A percentile compares a stretch with the other conserved stretches of the same genome.
Evolutionary conservation across 2,329 filamentous ascomycete genomes (phyloP).

Genomic region (Epichloe uncinata): DNA sequence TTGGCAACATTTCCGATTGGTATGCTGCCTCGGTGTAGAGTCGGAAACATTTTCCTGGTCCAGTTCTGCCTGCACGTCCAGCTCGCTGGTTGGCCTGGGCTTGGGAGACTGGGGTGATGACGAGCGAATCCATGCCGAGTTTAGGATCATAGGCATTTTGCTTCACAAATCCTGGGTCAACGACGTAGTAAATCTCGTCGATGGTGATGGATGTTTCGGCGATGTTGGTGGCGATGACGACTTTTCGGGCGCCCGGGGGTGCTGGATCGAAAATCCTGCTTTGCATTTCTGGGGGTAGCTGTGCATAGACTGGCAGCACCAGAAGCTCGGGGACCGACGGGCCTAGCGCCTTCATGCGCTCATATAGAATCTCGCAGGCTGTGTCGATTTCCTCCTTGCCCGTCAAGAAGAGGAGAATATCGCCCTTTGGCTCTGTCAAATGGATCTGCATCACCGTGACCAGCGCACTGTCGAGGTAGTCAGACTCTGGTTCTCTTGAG

Average conservation of each 20-base stretch:
- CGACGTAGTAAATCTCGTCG: constrained; percentile 92
- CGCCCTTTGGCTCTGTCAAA: constrained; percentile 77
- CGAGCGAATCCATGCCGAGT: constrained; percentile 90
- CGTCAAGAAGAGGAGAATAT: constrained; percentile 93
- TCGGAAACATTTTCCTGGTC: constrained; percentile 90
- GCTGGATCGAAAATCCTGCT: constrained; percentile 90
- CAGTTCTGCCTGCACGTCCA: constrained; percentile 84
- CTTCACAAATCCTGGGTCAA: constrained; percentile 96
- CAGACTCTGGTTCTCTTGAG: constrained; percentile 84
- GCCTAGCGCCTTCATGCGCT: constrained; percentile 91
- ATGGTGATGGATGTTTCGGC: constrained; percentile 97
- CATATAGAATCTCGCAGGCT: constrained; percentile 78
- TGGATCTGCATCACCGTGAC: constrained; percentile 98
- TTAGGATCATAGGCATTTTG: constrained; percentile 96
- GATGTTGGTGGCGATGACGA: constrained; percentile 97
- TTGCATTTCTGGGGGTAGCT: constrained; percentile 85
- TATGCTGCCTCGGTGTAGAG: constrained; percentile 92
- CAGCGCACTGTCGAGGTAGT: constrained; percentile 89
- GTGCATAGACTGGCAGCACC: constrained; percentile 92
- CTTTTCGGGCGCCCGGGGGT: constrained; percentile 75
- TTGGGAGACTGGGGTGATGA: constrained; percentile 92
- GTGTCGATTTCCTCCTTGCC: constrained; percentile 98
- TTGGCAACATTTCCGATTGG: constrained; percentile 93
- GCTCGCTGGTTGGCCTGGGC: constrained; percentile 92
- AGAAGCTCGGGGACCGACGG: constrained; percentile 83